These are phyloP conservation scores for Krasilnikovozyma curviuscula DNA, from an alignment of 768 basidiomycete species.

Conservation along the genomic window DNA sequence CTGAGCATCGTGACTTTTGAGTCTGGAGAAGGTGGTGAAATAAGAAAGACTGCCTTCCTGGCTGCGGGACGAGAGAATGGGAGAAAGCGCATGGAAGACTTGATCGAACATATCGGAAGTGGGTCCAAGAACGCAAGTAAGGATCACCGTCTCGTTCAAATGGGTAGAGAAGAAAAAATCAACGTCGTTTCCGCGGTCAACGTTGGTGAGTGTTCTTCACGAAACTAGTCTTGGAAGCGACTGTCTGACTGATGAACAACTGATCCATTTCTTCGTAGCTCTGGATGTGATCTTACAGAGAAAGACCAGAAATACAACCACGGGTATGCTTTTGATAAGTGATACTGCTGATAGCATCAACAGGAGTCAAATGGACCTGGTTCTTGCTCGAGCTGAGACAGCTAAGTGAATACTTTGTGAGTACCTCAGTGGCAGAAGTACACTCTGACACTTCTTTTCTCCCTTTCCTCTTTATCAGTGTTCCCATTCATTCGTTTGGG, in stretches of 20 bases:
- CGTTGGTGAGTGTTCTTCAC: slow-evolving; percentile 38
- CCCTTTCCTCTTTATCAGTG: slow-evolving; percentile 21
- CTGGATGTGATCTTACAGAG: slow-evolving; percentile 88
- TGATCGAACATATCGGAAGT: slow-evolving; percentile 47
- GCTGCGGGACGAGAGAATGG: slow-evolving; percentile 49
- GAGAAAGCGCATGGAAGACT: slow-evolving; percentile 47
- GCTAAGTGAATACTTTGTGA: slow-evolving; percentile 52
- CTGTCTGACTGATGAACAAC: not conserved
- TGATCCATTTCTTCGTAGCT: slow-evolving; percentile 33
- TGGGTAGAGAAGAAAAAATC: slow-evolving; percentile 75
- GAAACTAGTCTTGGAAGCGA: not conserved
- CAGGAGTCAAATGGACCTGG: slow-evolving; percentile 93
- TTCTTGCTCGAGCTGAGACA: slow-evolving; percentile 87
- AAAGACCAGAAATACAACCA: slow-evolving; percentile 70
- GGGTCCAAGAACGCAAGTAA: slow-evolving; percentile 27
- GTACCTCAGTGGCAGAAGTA: too few species aligned
- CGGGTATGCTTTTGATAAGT: slow-evolving; percentile 80
- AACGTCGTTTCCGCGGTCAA: slow-evolving; percentile 99
- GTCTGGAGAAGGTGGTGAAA: slow-evolving; percentile 57
- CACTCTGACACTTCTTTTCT: not conserved
- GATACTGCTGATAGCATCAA: slow-evolving; percentile 82
- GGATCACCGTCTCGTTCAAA: slow-evolving; percentile 47
- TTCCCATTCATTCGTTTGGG: slow-evolving; percentile 92
- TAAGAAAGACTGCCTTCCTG: slow-evolving; percentile 88
- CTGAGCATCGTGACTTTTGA: slow-evolving; percentile 84